Evolutionary conservation across 306 rosid species (phyloP).

Genomic region (Inga laurina): DNA sequence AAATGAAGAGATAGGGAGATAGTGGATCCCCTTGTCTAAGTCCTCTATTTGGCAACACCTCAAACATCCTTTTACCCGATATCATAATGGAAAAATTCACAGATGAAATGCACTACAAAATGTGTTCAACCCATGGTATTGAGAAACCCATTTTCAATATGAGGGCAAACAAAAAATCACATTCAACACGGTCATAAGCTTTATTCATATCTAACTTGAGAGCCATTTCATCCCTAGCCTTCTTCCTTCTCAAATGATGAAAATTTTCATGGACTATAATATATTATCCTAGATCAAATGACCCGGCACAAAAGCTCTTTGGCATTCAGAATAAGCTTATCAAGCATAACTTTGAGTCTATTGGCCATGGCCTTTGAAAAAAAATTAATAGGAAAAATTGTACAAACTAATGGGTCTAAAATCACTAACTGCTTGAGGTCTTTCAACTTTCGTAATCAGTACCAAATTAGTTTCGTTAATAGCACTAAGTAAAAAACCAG

Average conservation of each 20-base stretch:
- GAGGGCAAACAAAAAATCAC: background rate
- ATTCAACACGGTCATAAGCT: background rate
- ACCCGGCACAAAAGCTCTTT: background rate
- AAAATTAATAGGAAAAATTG: no score
- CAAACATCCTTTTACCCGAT: background rate
- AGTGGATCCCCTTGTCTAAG: background rate
- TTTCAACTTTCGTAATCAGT: background rate
- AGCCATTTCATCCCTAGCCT: no score
- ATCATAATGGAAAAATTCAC: background rate
- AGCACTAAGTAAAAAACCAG: background rate
- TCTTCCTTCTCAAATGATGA: no score
- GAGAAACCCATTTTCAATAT: background rate
- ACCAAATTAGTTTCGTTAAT: background rate
- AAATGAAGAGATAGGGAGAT: background rate
- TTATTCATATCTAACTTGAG: background rate
- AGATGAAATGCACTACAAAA: background rate
- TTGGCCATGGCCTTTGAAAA: background rate
- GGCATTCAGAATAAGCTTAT: background rate
- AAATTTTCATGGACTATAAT: background rate
- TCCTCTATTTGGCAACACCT: background rate
- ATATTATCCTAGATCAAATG: background rate
- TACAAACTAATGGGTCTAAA: background rate
- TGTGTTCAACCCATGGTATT: background rate
- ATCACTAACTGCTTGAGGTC: background rate
- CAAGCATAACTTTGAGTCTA: background rate